Evolutionary conservation across 495 filamentous ascomycete genomes (phyloP), one percentile per base, ranked within the genome.

Genomic region (Neurospora sp.): DNA sequence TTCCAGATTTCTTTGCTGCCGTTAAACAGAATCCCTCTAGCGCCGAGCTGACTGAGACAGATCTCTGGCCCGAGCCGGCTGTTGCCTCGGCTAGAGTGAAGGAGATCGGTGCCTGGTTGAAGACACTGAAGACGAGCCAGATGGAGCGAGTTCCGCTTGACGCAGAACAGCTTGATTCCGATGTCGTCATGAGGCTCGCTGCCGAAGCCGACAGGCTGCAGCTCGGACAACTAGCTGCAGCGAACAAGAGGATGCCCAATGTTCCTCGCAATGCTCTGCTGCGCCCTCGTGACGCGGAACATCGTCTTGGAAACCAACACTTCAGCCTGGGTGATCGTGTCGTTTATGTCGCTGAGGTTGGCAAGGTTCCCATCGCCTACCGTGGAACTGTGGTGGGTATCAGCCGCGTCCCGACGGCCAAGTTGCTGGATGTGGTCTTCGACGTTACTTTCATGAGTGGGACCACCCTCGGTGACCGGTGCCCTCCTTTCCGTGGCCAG

Each of bases 371-470:
- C 0, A 97, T 98, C 77, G 95, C 92, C 42, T 92, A 90, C 69
- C 89, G 91, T 68, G 96, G 96, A 71, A 99, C 96, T 4, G 93
- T 98, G 10, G 89, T 98, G 68, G 96, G 96, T 20, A 90, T 97
- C 76, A 97, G 93, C 40, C 88, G 92, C 40, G 97, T 94, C 3
- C 81, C 93, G 22, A 90, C 92, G 44, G 90, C 90, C 14, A 89
- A 90, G 31, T 84, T 97, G 40, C 87, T 99, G 37, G 96, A 99
- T 79, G 88, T 98, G 70, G 90, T 99, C 4, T 98, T 97, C 78
- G 96, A 99, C 78, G 86, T 87, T 20, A 91, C 92, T 3, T 99
- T 99, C 80, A 98, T 99, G 94, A 94, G 92, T 73, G 96, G 95
- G 70, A 97, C 93, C 0, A 94, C 91, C 0, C 86, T 99, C 14